These are phyloP conservation scores for Geotrichum fermentans DNA, from an alignment of 1,139 yeast genomes.

Conservation along the genomic window DNA sequence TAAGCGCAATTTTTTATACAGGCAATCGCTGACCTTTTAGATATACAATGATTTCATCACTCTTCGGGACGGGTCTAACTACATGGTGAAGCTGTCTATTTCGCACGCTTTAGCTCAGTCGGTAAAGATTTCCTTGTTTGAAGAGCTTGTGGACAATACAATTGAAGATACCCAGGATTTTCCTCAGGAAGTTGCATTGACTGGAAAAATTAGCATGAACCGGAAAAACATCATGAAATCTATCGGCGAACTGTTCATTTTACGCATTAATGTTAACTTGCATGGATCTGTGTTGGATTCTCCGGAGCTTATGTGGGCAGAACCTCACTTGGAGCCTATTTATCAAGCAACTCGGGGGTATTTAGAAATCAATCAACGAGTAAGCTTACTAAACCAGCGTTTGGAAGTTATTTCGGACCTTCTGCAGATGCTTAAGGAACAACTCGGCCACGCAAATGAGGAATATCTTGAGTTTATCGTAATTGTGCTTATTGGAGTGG, in stretches of 20 bases:
- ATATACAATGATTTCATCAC: constrained; percentile 94
- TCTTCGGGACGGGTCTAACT: constrained; percentile 81
- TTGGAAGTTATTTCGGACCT: constrained; percentile 89
- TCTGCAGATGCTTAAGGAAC: constrained; percentile 93
- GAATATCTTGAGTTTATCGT: constrained; percentile 91
- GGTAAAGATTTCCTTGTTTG: constrained; percentile 89
- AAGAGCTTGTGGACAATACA: constrained; percentile 90
- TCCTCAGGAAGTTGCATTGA: constrained; percentile 89
- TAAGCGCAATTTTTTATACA: neutral
- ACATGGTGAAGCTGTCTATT: constrained; percentile 81
- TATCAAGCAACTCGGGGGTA: constrained; percentile 96
- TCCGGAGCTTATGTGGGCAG: constrained; percentile 98
- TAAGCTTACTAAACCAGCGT: constrained; percentile 80
- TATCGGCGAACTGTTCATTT: constrained; percentile 88
- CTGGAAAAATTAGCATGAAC: constrained; percentile 92
- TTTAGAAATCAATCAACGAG: constrained; percentile 88
- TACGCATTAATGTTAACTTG: constrained; percentile 74
- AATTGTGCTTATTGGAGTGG: constrained; percentile 86
- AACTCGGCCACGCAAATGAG: constrained; percentile 79
- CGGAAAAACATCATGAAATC: constrained; percentile 94
- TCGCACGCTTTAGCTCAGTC: constrained; percentile 91
- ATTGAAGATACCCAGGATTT: constrained; percentile 95
- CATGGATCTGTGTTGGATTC: constrained; percentile 95
- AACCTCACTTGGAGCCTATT: constrained; percentile 93
- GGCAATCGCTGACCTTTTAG: neutral